Conservation (phyloP, 1,139 yeast genomes). For the Candida sp. region DNA sequence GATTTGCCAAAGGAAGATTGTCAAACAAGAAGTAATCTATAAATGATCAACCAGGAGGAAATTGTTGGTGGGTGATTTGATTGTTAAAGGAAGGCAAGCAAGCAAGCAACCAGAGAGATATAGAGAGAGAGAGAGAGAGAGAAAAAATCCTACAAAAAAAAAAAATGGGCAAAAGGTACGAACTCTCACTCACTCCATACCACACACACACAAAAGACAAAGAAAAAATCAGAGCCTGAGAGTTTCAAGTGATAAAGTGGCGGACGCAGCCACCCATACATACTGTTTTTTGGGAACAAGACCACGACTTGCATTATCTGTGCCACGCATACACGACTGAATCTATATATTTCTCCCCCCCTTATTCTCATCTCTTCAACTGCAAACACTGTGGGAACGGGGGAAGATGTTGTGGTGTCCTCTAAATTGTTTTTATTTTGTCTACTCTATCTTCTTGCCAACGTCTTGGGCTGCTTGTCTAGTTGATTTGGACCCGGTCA, state of each 20-base stretch:
- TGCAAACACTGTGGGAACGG: too few species aligned
- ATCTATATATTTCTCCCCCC: background rate
- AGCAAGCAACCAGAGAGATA: background rate
- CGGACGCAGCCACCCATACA: background rate
- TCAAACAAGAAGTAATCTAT: background rate
- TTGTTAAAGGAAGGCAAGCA: background rate
- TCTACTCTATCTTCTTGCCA: slow-evolving; percentile 22
- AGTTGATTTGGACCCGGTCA: slow-evolving; percentile 25
- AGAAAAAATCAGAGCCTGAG: slow-evolving; percentile 1
- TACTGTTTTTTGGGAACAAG: background rate
- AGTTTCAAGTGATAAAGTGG: slow-evolving; percentile 3
- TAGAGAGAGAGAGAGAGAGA: background rate
- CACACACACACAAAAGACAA: background rate
- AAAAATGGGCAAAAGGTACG: background rate
- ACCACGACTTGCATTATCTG: background rate
- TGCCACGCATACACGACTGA: background rate
- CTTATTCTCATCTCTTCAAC: background rate
- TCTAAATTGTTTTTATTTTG: background rate
- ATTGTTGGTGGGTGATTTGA: too few species aligned
- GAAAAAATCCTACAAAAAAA: background rate
- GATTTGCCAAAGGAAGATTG: background rate
- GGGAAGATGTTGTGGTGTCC: background rate
- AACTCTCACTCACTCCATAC: slow-evolving; percentile 1
- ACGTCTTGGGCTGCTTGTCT: slow-evolving; percentile 24
- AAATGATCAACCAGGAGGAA: background rate